Evolutionary conservation across 495 filamentous ascomycete genomes (phyloP), one percentile per base, ranked within the genome.

Genomic region (Penicillium crystallinum): DNA sequence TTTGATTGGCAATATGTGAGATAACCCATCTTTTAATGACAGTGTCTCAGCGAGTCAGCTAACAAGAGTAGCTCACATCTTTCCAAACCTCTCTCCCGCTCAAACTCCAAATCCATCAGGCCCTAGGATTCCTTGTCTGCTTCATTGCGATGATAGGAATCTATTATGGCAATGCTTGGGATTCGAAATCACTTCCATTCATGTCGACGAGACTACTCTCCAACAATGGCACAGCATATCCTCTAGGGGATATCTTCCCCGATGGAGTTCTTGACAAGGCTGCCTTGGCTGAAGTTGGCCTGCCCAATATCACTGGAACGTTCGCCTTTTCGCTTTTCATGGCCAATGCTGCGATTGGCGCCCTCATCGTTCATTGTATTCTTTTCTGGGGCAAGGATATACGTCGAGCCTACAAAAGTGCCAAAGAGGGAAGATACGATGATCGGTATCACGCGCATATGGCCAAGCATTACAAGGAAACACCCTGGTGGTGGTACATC

Each of bases 1-100:
- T 70, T 82, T 9, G 80, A 83, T 61, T 83, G 79, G 79, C 77
- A 83, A 63, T 83, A 81, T 54, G 72, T 81, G 60, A 55, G 66
- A 31, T 10, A 1, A 17, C n/a, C 21, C 11, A 19, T 29, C 19
- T 6, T 7, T 17, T 23, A 1, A n/a, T 14, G 1, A 5, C 17
- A 7, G 11, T 34, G 25, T 19, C 29, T 18, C 27, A 18, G 10
- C 31, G 36, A 2, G n/a, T 30, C 34, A 46, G 10, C 60, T 65
- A 12, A 66, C 37, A 4, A 6, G 12, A 8, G 7, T 35, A 71
- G 66, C 66, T 64, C 54, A 70, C 64, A 2, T 70, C 57, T 7
- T 58, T 62, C 7, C 66, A 67, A 56, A 67, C 66, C 6, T 56
- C 66, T 1, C 54, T 72, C n/a, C 69, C 69, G 11, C 49, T 72